Conservation (phyloP, 768 basidiomycete genomes). For the Termitomyces sp. region DNA sequence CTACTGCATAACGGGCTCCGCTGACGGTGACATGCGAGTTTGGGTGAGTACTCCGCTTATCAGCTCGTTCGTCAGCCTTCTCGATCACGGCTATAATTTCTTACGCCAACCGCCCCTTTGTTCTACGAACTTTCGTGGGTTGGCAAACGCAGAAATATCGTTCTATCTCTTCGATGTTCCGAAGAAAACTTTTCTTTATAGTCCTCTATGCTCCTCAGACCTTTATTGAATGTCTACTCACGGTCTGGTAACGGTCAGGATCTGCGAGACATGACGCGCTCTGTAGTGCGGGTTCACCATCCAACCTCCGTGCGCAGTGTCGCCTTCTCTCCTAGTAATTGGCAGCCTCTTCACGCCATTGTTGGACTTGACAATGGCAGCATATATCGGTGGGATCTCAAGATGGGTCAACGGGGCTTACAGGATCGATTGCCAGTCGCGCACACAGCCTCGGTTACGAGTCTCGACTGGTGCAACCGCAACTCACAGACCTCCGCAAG, state of each 20-base stretch:
- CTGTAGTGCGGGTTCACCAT: constrained; percentile 69
- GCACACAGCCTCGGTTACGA: constrained; percentile 68
- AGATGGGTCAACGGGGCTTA: constrained; percentile 72
- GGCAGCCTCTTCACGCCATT: constrained; percentile 66
- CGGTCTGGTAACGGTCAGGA: constrained; percentile 44
- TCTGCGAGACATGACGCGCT: constrained; percentile 67
- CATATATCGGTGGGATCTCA: constrained; percentile 77
- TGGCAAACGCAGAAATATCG: neutral
- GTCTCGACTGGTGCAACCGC: constrained; percentile 67
- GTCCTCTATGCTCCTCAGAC: neutral
- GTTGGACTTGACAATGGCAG: constrained; percentile 70
- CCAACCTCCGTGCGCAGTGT: constrained; percentile 67
- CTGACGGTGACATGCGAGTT: constrained; percentile 76
- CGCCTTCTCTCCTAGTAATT: constrained; percentile 65
- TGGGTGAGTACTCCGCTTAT: constrained; percentile 53
- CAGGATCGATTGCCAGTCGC: constrained; percentile 74
- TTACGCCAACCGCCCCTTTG: neutral
- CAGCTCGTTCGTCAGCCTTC: neutral
- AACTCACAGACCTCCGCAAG: constrained; percentile 17
- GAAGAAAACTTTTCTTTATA: no score
- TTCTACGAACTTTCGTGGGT: neutral
- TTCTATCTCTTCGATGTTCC: neutral
- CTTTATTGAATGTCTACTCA: neutral
- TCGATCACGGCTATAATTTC: neutral
- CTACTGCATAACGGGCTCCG: constrained; percentile 78